Percentiles rank a stretch among this genome's conserved stretches.
Evolutionary conservation across 2,329 filamentous ascomycete genomes (phyloP).

Genomic region (Mycosphaerelloides madeirae): DNA sequence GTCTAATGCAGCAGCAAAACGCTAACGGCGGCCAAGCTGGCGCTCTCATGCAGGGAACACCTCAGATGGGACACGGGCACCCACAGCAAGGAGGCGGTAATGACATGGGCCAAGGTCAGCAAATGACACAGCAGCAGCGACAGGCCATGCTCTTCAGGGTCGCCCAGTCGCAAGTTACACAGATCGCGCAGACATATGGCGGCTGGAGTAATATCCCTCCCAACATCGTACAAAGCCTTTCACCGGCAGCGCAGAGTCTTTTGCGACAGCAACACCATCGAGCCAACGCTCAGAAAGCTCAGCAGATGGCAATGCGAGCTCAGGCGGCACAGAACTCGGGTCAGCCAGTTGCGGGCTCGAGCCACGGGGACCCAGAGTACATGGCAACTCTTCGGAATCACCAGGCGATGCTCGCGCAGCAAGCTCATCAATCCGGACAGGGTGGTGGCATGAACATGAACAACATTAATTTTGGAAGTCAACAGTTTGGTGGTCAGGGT

Average conservation of each 20-base stretch:
- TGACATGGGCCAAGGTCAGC: conserved; percentile 17
- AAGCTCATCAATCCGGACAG: conserved; percentile 15
- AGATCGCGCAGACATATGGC: conserved; percentile 18
- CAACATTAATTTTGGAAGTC: conserved; percentile 15
- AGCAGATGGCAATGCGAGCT: conserved; percentile 21
- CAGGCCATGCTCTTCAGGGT: conserved; percentile 19
- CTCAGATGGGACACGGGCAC: conserved; percentile 21
- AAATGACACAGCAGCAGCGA: conserved; percentile 20
- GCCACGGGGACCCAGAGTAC: conserved; percentile 29
- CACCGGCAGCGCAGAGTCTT: conserved; percentile 21
- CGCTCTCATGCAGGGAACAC: conserved; percentile 18
- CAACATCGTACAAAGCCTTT: conserved; percentile 12
- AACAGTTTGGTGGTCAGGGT: conserved; percentile 15
- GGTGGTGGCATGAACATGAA: conserved; percentile 18
- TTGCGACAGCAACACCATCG: conserved; percentile 17
- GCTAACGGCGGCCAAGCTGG: conserved; percentile 14
- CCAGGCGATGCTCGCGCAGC: conserved; percentile 24
- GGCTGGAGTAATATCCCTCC: conserved; percentile 20
- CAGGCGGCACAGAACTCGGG: conserved; percentile 18
- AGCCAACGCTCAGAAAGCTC: conserved; percentile 19
- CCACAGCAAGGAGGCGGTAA: conserved; percentile 20
- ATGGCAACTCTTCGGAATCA: conserved; percentile 30
- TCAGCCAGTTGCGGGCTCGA: conserved; percentile 16
- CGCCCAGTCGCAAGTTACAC: conserved; percentile 17
- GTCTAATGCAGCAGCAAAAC: conserved; percentile 21